Evolutionary conservation across 305 asterid species (phyloP).

Genomic region (Fraxinus sp.): DNA sequence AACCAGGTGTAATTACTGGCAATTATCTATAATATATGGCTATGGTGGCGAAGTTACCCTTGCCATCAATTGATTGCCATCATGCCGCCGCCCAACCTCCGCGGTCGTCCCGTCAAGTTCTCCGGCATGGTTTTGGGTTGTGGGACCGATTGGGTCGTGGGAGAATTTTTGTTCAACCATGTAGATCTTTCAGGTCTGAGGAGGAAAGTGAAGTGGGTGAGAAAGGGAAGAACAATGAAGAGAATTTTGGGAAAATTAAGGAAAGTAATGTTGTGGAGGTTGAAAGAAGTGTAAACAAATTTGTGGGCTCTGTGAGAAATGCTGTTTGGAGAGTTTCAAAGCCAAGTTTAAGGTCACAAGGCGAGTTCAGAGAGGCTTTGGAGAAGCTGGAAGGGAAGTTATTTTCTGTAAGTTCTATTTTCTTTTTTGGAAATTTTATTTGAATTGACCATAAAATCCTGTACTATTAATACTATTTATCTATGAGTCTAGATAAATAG

Average conservation of each 20-base stretch:
- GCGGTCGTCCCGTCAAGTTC: slow-evolving; percentile 20
- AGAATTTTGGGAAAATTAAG: slow-evolving; percentile 17
- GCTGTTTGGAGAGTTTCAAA: slow-evolving; percentile 78
- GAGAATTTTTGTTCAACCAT: slow-evolving; percentile 40
- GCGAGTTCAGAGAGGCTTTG: slow-evolving; percentile 46
- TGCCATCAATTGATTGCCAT: slow-evolving; percentile 51
- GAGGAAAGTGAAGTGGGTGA: slow-evolving; percentile 32
- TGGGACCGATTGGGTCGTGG: slow-evolving; percentile 39
- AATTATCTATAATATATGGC: slow-evolving; percentile 37
- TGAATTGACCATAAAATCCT: neutral
- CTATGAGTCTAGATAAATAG: no score
- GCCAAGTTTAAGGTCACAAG: slow-evolving; percentile 62
- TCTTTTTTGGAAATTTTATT: neutral
- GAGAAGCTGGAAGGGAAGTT: slow-evolving; percentile 71
- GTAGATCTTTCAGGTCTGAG: slow-evolving; percentile 69
- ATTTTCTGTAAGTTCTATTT: slow-evolving; percentile 32
- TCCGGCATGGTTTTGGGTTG: slow-evolving; percentile 33
- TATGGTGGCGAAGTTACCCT: slow-evolving; percentile 56
- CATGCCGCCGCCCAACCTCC: slow-evolving; percentile 39
- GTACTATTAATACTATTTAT: neutral
- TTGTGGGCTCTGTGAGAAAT: slow-evolving; percentile 52
- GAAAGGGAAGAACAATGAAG: slow-evolving; percentile 25
- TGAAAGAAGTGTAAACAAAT: slow-evolving; percentile 30
- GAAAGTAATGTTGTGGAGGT: slow-evolving; percentile 25
- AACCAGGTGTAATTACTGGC: neutral